Evolutionary conservation across 805 yeast genomes (phyloP), one percentile per base, ranked within the genome.

Genomic region (Ogataea saltuana): DNA sequence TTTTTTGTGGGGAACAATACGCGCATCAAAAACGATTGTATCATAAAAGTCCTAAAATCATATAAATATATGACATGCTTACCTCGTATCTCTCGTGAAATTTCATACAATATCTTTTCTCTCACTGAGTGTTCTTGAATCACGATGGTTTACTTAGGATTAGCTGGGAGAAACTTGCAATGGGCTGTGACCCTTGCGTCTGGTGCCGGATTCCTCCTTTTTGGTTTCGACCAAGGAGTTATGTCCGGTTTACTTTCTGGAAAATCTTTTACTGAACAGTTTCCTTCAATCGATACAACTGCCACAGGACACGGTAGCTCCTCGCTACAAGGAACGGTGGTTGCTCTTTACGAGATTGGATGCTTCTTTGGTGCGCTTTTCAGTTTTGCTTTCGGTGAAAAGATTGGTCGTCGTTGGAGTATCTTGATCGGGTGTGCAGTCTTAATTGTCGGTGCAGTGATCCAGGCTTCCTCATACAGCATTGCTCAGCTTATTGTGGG

Each of bases 161-260:
- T 49, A 26, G 37, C 17, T 15, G 53, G 53, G 15, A 19, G 31
- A 16, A 25, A 36, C 13, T 29, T 49, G 27, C 53, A 49, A 31
- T 49, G 53, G 53, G 53, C 46, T 10, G 54, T 47, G 16, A 50
- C 51, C n/a, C 32, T 61, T 68, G 41, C 85, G 80, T 1, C 79
- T 78, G 63, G 70, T 71, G 20, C 72, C 6, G 53, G 53, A 5
- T 49, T 49, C 33, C 44, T 49, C 33, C 45, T 82, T 31, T 81
- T 83, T 55, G 88, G 88, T 40, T 83, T 81, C 54, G 87, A 82
- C 55, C 88, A 83, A 58, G 88, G 88, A 56, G 78, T 83, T 37
- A 81, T 82, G 85, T 73, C 81, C 25, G 71, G 76, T 39, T 57
- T 78, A 25, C 70, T 78, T 35, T 65, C 72, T 7, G 83, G 85